A percentile compares a stretch with the other conserved stretches of the same genome.
Evolutionary conservation across 768 basidiomycete species (phyloP).

Genomic region (Rhizopogon rudus): DNA sequence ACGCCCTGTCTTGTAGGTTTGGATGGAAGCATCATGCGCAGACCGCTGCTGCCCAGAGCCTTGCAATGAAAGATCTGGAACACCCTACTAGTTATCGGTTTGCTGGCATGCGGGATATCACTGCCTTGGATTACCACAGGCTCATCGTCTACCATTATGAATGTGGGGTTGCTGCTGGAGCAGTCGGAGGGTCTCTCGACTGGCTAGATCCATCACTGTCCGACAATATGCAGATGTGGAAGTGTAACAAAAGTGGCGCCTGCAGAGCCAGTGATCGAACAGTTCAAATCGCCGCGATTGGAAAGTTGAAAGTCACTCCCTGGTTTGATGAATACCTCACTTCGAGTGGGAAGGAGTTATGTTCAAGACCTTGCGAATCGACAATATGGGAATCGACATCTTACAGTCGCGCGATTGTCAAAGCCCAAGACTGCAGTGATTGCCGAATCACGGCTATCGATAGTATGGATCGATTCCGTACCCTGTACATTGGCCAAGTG

Average conservation of each 20-base stretch:
- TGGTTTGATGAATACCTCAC: background rate
- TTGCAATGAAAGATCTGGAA: slow-evolving; percentile 11
- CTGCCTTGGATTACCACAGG: slow-evolving; percentile 35
- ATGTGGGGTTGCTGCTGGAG: slow-evolving; percentile 24
- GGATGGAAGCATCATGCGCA: slow-evolving; percentile 14
- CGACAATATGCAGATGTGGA: no score
- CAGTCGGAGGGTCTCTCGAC: background rate
- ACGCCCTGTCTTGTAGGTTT: slow-evolving; percentile 22
- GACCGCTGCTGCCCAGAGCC: slow-evolving; percentile 17
- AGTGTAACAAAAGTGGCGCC: no score
- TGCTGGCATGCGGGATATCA: slow-evolving; percentile 35
- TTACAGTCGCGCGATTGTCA: background rate
- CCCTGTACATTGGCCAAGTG: background rate
- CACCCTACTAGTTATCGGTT: slow-evolving; percentile 12
- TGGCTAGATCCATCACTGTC: no score
- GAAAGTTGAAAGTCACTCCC: background rate
- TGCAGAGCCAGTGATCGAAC: no score
- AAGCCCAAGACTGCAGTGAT: background rate
- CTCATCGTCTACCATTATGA: slow-evolving; percentile 36
- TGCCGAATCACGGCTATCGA: background rate
- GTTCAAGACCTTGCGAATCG: background rate
- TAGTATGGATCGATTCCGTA: no score
- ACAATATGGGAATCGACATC: background rate
- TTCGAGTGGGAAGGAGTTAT: background rate
- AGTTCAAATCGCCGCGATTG: no score